phyloP scores from a whole-genome alignment of 2,329 filamentous ascomycete species.

The Penicillium occitanis region DNA sequence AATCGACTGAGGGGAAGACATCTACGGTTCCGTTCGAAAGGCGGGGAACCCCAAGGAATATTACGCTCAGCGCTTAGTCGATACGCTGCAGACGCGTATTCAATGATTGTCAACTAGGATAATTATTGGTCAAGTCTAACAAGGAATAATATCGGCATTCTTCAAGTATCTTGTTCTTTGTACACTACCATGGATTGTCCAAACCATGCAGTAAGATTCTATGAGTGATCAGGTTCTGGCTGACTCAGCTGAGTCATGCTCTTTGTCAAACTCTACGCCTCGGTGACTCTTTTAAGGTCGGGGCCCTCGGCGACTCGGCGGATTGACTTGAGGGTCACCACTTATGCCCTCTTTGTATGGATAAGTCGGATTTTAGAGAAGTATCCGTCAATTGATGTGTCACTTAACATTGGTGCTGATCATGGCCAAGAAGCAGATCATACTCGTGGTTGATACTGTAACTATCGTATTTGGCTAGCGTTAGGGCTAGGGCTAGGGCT shows the following conservation, averaged over 20 bases:
- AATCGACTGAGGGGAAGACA: not conserved
- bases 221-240: not conserved
- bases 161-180: not conserved
- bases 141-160: not conserved
- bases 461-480: not conserved
- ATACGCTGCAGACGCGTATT: slow-evolving; percentile 1
- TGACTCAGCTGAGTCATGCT: slow-evolving; percentile 4
- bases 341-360: not conserved
- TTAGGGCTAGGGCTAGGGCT: not conserved
- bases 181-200: not conserved
- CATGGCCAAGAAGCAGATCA: not conserved
- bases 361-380: not conserved
- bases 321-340: not conserved
- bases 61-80: not conserved
- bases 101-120: not conserved
- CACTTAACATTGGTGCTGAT: not conserved
- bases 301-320: not conserved
- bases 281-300: not conserved
- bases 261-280: not conserved
- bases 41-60: not conserved
- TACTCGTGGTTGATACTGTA: not conserved
- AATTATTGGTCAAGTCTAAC: not conserved
- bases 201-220: not conserved
- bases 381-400: not conserved
- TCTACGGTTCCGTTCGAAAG: not conserved